Conservation (phyloP, 2,329 filamentous ascomycete species). For the Basipetospora chlamydospora region DNA sequence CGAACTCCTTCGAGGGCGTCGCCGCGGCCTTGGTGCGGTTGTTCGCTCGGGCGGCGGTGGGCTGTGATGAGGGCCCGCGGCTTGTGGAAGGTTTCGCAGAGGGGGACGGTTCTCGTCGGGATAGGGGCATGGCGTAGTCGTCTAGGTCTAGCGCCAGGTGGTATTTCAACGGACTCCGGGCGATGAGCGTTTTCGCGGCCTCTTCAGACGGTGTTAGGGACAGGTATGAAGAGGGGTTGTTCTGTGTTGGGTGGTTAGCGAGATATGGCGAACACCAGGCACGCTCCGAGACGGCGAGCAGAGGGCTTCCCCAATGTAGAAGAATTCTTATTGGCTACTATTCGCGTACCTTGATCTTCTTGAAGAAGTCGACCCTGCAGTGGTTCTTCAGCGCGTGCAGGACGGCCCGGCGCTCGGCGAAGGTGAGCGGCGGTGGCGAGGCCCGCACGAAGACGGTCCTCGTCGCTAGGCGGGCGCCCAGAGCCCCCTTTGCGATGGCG, state of each 20-base stretch:
- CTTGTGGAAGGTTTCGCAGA: slow-evolving; percentile 18
- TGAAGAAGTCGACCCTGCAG: slow-evolving; percentile 37
- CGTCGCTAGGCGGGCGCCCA: slow-evolving; percentile 1
- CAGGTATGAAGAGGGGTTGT: slow-evolving; percentile 33
- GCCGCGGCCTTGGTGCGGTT: neutral
- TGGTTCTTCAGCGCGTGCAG: slow-evolving; percentile 34
- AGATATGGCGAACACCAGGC: too few species aligned
- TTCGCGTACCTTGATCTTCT: slow-evolving; percentile 27
- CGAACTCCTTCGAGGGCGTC: slow-evolving; percentile 18
- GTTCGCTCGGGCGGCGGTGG: neutral
- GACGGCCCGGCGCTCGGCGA: slow-evolving; percentile 40
- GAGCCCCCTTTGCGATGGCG: neutral
- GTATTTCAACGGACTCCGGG: slow-evolving; percentile 32
- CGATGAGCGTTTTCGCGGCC: slow-evolving; percentile 24
- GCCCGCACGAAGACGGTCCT: slow-evolving; percentile 24
- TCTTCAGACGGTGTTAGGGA: slow-evolving; percentile 27
- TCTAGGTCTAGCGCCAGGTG: slow-evolving; percentile 16
- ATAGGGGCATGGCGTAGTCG: slow-evolving; percentile 1
- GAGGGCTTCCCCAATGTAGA: too few species aligned
- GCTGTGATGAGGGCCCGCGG: too few species aligned
- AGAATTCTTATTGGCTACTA: too few species aligned
- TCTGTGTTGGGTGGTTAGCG: too few species aligned
- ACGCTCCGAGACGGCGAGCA: too few species aligned
- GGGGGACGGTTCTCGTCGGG: slow-evolving; percentile 15
- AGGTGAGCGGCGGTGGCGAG: slow-evolving; percentile 32